Percentiles rank a stretch among this genome's conserved stretches.
phyloP scores from a whole-genome alignment of 2,329 filamentous ascomycete species.

The Colletotrichum sp. region DNA sequence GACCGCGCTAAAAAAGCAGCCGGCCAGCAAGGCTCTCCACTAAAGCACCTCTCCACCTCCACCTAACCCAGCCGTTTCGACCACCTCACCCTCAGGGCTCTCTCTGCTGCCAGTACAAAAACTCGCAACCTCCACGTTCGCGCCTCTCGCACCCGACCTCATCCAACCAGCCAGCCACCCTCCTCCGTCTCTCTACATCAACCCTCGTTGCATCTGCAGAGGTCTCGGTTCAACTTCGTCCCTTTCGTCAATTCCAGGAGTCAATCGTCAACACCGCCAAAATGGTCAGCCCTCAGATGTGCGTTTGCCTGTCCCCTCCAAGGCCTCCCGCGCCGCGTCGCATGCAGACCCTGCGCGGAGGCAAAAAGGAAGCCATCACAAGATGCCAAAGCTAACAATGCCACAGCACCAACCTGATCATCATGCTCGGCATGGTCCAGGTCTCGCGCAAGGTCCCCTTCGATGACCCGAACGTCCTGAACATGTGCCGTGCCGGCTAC shows the following conservation, averaged over 20 bases:
- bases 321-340: background rate
- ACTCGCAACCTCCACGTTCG: conserved; percentile 14
- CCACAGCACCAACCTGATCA: conserved; percentile 84
- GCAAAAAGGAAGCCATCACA: background rate
- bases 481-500: conserved; percentile 60
- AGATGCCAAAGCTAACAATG: conserved; percentile 26
- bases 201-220: background rate
- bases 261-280: conserved; percentile 17
- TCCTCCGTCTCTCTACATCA: background rate
- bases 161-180: conserved; percentile 5
- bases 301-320: background rate
- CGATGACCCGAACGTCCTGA: conserved; percentile 74
- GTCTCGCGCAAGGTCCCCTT: conserved; percentile 95
- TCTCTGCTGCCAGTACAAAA: conserved; percentile 13
- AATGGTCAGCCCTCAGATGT: conserved; percentile 33
- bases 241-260: background rate
- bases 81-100: conserved; percentile 18
- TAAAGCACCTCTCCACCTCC: conserved; percentile 9
- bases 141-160: background rate
- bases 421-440: conserved; percentile 98
- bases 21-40: background rate
- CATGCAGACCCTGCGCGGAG: background rate
- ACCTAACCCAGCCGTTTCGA: conserved; percentile 14
- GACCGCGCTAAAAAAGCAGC: background rate
- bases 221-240: background rate